phyloP scores from a whole-genome alignment of 257 asterid genomes.

The Gentiana straminea region DNA sequence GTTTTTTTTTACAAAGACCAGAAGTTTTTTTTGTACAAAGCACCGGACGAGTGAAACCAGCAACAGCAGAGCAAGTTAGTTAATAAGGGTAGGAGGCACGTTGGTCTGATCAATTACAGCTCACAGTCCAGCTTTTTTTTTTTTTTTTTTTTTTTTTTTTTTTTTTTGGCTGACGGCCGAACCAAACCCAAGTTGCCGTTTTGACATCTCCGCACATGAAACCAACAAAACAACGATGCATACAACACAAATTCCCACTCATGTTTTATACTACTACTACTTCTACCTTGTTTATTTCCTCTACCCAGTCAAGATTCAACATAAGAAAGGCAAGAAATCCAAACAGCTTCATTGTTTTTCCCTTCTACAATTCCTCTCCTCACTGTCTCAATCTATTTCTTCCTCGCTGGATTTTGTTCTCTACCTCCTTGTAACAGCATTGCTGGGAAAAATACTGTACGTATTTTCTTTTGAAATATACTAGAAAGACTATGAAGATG shows the following conservation, averaged over 20 bases:
- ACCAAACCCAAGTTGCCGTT: constrained; percentile 5
- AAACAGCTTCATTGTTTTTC: constrained; percentile 18
- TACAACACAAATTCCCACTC: not conserved
- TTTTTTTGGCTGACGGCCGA: constrained; percentile 2
- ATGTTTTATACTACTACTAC: too few relatives aligned
- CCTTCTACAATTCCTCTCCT: not conserved
- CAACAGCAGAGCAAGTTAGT: constrained; percentile 9
- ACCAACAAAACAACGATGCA: not conserved
- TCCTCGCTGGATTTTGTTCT: not conserved
- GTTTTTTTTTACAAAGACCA: too few relatives aligned
- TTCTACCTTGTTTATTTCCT: not conserved
- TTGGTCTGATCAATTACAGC: constrained; percentile 17
- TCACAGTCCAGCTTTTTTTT: constrained; percentile 16
- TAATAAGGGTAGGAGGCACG: constrained; percentile 10
- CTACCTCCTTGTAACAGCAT: not conserved
- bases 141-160: constrained; percentile 3
- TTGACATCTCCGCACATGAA: constrained; percentile 21
- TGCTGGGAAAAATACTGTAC: constrained; percentile 17
- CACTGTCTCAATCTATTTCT: not conserved
- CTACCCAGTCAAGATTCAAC: constrained; percentile 4
- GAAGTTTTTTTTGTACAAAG: too few relatives aligned
- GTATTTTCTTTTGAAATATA: constrained; percentile 11
- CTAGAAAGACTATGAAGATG: constrained; percentile 26
- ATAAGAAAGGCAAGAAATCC: constrained; percentile 17
- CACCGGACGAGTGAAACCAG: too few relatives aligned